phyloP scores from a whole-genome alignment of 805 yeast genomes.

The Candida argentea region DNA sequence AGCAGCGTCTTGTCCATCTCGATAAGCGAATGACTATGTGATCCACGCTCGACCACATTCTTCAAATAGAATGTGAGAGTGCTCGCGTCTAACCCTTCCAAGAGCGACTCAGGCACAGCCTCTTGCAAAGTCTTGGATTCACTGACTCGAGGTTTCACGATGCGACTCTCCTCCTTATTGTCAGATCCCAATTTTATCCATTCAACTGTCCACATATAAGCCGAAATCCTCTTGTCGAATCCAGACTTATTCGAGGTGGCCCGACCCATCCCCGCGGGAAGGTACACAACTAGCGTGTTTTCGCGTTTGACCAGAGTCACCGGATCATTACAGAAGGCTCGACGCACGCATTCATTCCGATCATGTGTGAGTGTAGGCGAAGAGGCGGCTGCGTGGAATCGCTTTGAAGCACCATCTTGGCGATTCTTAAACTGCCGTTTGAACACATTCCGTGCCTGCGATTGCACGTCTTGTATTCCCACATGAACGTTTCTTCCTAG shows the following conservation, averaged over 20 bases:
- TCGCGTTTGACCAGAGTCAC: slow-evolving; percentile 33
- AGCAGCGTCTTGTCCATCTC: slow-evolving; percentile 21
- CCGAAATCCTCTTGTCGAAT: slow-evolving; percentile 52
- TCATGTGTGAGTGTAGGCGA: slow-evolving; percentile 8
- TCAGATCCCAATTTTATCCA: slow-evolving; percentile 40
- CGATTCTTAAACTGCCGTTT: slow-evolving; percentile 13
- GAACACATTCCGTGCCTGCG: slow-evolving; percentile 32
- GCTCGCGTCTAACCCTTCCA: slow-evolving; percentile 16
- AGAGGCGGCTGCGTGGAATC: slow-evolving; percentile 11
- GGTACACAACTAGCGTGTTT: slow-evolving; percentile 52
- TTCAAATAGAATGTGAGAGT: slow-evolving; percentile 22
- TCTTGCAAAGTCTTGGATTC: slow-evolving; percentile 27
- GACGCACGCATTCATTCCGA: slow-evolving; percentile 13
- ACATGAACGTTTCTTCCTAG: slow-evolving; percentile 53
- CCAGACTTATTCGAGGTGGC: slow-evolving; percentile 54
- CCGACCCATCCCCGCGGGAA: slow-evolving; percentile 72
- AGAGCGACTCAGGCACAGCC: slow-evolving; percentile 30
- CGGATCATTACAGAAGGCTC: slow-evolving; percentile 17
- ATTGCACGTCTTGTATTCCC: slow-evolving; percentile 41
- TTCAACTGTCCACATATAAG: slow-evolving; percentile 74
- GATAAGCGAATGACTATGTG: slow-evolving; percentile 19
- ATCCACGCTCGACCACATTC: slow-evolving; percentile 13
- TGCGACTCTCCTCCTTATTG: slow-evolving; percentile 17
- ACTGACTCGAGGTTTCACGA: slow-evolving; percentile 33
- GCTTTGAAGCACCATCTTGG: slow-evolving; percentile 9